A percentile compares a stretch with the other conserved stretches of the same genome.
Evolutionary conservation across 371 early-diverging fungal genomes (phyloP).

Genomic region (Rhizomucor miehei): DNA sequence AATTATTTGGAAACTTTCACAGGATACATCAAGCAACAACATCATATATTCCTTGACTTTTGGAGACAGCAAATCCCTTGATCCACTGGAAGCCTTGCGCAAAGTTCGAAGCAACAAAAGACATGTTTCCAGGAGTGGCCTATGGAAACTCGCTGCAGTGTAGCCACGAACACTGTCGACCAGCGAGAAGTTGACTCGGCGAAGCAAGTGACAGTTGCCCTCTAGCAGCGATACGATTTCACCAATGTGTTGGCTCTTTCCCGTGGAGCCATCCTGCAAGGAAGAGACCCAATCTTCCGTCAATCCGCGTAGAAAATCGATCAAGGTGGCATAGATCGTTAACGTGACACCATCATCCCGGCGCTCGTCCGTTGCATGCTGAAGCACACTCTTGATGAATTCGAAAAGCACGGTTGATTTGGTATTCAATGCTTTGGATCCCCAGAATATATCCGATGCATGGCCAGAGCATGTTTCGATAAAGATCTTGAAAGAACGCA

Average conservation of each 20-base stretch:
- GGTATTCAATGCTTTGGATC: slow-evolving; percentile 10
- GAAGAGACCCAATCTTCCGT: slow-evolving; percentile 41
- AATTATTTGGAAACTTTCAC: slow-evolving; percentile 35
- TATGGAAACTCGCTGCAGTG: slow-evolving; percentile 29
- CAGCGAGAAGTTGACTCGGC: slow-evolving; percentile 32
- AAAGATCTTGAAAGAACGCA: slow-evolving; percentile 34
- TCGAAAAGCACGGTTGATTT: slow-evolving; percentile 10
- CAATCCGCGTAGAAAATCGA: slow-evolving; percentile 33
- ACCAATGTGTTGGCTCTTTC: slow-evolving; percentile 16
- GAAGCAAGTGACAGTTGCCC: slow-evolving; percentile 19
- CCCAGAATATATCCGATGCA: slow-evolving; percentile 32
- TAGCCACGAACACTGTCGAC: slow-evolving; percentile 23
- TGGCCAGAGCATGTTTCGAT: slow-evolving; percentile 30
- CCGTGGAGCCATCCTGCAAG: slow-evolving; percentile 11
- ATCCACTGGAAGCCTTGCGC: slow-evolving; percentile 11
- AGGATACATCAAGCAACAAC: slow-evolving; percentile 16
- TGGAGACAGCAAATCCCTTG: neutral
- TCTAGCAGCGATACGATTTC: slow-evolving; percentile 25
- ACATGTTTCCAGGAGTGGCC: slow-evolving; percentile 35
- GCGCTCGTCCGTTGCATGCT: slow-evolving; percentile 16
- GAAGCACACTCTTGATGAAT: slow-evolving; percentile 23
- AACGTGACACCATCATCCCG: slow-evolving; percentile 26
- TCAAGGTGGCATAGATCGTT: slow-evolving; percentile 22
- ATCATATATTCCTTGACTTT: slow-evolving; percentile 8
- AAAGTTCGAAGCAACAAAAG: slow-evolving; percentile 33